phyloP scores from a whole-genome alignment of 2,329 filamentous ascomycete genomes.

The Sordariomycetes sp. region DNA sequence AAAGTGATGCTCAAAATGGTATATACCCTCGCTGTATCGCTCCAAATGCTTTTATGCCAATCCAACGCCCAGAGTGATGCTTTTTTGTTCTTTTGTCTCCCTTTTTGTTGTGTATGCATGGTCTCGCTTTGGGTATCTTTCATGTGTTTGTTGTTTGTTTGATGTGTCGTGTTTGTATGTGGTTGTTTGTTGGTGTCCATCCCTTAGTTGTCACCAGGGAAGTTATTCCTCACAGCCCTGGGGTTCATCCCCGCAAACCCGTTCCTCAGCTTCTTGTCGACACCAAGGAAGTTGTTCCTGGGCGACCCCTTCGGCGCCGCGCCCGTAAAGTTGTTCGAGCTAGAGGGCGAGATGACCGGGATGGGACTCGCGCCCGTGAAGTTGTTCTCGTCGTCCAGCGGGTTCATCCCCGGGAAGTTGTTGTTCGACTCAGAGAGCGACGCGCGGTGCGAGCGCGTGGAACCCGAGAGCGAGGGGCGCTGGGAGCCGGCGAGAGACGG shows the following conservation, averaged over 20 bases:
- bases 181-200: too few species aligned
- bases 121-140: not conserved
- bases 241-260: not conserved
- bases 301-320: not conserved
- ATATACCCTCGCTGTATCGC: too few species aligned
- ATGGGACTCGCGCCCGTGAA: constrained; percentile 6
- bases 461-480: not conserved
- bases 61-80: not conserved
- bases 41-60: not conserved
- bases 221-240: constrained; percentile 1
- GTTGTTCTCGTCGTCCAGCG: constrained; percentile 6
- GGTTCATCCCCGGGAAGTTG: constrained; percentile 9
- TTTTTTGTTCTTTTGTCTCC: not conserved
- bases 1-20: too few species aligned
- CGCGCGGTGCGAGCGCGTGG: not conserved
- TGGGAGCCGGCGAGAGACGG: not conserved
- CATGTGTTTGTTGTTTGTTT: too few species aligned
- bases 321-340: constrained; percentile 8
- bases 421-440: constrained; percentile 6
- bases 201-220: constrained; percentile 2
- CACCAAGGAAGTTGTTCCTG: not conserved
- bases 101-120: not conserved
- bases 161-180: too few species aligned
- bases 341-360: not conserved
- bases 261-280: not conserved